Base-by-base conservation (phyloP, 129 eudicot species). In the Mikania micrantha region DNA sequence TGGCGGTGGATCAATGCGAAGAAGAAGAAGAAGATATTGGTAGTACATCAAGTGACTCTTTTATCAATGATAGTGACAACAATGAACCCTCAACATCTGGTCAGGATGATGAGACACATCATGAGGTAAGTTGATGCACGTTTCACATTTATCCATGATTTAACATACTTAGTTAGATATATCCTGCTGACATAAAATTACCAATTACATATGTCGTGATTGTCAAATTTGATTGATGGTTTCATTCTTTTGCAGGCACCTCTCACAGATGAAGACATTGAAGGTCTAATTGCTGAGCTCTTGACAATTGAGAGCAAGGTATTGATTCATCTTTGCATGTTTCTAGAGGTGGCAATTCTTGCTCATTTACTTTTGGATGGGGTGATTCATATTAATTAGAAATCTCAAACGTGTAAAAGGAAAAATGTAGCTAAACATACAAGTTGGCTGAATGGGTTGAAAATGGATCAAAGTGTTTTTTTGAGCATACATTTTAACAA, bases 301-400 rank as follows among this genome's bases (percentile, higher is more conserved):
- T 64, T 94, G 73, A 84, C 87, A 83, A 88, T 87, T 47, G 99
- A 94, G 85, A 87, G 97, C 52, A 94, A 94, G 90, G 99, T 94
- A 81, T 35, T 40, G 6, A 9, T 49, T 64, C 44, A 9, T 36
- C 44, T 22, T 49, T 63, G 16, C 53, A 28, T 22, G 47, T 35
- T 15, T 63, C 31, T 59, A 17, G 61, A 34, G 20, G 20, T 50
- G 60, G 48, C 1, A 34, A 32, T 12, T 21, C 22, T 0, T 8
- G 8, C 12, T 7, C 29, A 16, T 50, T 20, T 67, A 49, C 73
- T 35, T 20, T 21, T 50, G 60, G 22, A 34, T 67, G 35, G 47
- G 47, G 10, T 47, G 32, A 35, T 49, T 50, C 9, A 34, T 34
- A 49, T 38, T 13, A 50, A 50, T 12, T 34, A 10, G 1, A n/a